A percentile compares a stretch with the other conserved stretches of the same genome.
phyloP scores from a whole-genome alignment of 345 rosid species.

The Salix caprea region DNA sequence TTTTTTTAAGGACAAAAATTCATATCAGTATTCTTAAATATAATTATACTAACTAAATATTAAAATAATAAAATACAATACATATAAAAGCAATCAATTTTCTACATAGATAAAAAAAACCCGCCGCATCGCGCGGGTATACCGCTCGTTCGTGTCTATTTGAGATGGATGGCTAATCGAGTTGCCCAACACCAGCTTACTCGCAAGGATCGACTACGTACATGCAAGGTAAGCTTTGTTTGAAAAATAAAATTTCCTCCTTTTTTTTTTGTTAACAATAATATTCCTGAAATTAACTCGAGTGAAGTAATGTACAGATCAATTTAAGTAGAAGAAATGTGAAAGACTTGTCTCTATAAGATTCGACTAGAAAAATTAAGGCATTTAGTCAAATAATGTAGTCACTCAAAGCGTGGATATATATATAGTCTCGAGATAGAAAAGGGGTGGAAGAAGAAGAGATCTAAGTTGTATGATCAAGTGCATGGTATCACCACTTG shows the following conservation, averaged over 20 bases:
- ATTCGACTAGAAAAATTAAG: too few relatives aligned
- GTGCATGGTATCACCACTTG: background rate
- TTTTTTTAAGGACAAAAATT: too few relatives aligned
- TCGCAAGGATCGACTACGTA: background rate
- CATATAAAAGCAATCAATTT: too few relatives aligned
- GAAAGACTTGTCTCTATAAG: background rate
- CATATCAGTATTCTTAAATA: too few relatives aligned
- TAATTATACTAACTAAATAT: too few relatives aligned
- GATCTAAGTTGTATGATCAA: background rate
- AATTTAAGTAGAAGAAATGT: background rate
- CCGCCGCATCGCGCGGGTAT: too few relatives aligned
- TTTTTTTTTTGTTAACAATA: background rate
- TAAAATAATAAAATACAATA: too few relatives aligned
- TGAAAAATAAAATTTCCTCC: background rate
- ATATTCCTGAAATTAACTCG: background rate
- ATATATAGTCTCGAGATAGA: background rate
- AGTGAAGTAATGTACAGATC: background rate
- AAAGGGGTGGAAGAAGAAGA: background rate
- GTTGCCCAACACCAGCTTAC: background rate
- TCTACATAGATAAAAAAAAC: too few relatives aligned
- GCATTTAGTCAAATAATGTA: too few relatives aligned
- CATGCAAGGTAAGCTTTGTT: background rate
- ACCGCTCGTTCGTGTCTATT: too few relatives aligned
- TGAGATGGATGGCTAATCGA: too few relatives aligned
- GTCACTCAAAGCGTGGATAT: too few relatives aligned